Conservation (phyloP, 768 basidiomycete genomes). For the Leucocoprinus leucothites region DNA sequence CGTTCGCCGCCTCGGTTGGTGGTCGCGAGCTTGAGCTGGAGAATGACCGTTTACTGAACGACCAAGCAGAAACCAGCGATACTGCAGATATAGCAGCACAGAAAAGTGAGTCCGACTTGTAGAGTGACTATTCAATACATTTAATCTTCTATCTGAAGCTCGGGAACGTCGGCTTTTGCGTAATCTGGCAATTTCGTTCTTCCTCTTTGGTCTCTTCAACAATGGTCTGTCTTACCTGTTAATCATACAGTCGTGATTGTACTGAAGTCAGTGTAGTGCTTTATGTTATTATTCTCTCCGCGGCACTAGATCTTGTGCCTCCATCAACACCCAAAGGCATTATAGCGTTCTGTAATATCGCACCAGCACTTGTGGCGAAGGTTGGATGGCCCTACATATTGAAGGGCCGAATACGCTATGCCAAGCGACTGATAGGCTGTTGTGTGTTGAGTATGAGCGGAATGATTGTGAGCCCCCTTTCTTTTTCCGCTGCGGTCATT, state of each 20-base stretch:
- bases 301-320: slow-evolving; percentile 91
- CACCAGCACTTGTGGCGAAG: slow-evolving; percentile 83
- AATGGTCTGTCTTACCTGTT: slow-evolving; percentile 55
- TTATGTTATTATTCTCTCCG: slow-evolving; percentile 95
- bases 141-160: slow-evolving; percentile 14
- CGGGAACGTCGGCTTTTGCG: slow-evolving; percentile 28
- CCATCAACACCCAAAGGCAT: slow-evolving; percentile 92
- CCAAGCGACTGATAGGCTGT: slow-evolving; percentile 70
- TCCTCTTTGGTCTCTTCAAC: slow-evolving; percentile 89
- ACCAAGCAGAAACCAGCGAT: neutral
- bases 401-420: slow-evolving; percentile 83
- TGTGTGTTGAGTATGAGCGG: slow-evolving; percentile 73
- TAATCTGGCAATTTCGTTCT: slow-evolving; percentile 66
- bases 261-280: slow-evolving; percentile 49
- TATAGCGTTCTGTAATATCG: slow-evolving; percentile 93
- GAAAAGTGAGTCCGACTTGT: neutral
- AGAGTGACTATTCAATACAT: too few species aligned
- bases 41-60: slow-evolving; percentile 2
- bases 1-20: neutral
- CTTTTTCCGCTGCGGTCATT: neutral
- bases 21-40: slow-evolving; percentile 2
- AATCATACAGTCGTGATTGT: neutral
- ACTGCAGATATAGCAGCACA: neutral
- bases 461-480: slow-evolving; percentile 68
- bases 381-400: slow-evolving; percentile 90